Base-by-base conservation (phyloP, 495 filamentous ascomycete species). In the Pyrenula aspistea region DNA sequence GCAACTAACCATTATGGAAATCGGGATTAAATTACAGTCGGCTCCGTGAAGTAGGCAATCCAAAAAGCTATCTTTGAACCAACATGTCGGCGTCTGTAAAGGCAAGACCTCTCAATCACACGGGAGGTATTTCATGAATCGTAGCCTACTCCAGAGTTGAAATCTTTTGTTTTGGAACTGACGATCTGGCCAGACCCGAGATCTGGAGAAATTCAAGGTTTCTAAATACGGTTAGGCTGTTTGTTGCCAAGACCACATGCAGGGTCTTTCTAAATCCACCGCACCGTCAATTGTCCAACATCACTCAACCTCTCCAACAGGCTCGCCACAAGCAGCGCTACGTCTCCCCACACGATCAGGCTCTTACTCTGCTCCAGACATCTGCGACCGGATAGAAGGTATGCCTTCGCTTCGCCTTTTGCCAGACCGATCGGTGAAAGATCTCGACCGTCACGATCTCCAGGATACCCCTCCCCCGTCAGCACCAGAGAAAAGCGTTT, bases 401-500 rank as follows among this genome's bases (percentile, higher is more conserved):
- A 42, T 42, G 31, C 31, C 31, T 15, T 42, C 31, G 4, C 15
- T 42, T 15, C 31, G 15, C 8, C 15, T 15, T 42, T 15, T 42
- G 8, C 31, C 31, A 15, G 31, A 42, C 15, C 31, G 31, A 42
- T 42, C 31, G 8, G 31, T 15, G 15, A 42, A 42, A 15, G 31
- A 42, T 15, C 8, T 42, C 15, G 31, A 42, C 31, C 31, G 31
- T 4, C 8, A 42, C 4, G 31, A 42, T 15, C 15, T 15, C 15
- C 4, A 42, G 15, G 31, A 42, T 42, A 42, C 31, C 4, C 31
- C 31, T 42, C 31, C 31, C 31, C 15, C 31, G 4, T 42, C 31
- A 53, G 25, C 25, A 53, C 24, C 53, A 15, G 56, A 59, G 25
- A 59, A 64, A 42, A 42, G 31, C 31, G 15, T 42, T n/a, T 47